These are phyloP conservation scores for Macrolepiota fuliginosa DNA, from an alignment of 768 basidiomycete species.

Conservation along the genomic window DNA sequence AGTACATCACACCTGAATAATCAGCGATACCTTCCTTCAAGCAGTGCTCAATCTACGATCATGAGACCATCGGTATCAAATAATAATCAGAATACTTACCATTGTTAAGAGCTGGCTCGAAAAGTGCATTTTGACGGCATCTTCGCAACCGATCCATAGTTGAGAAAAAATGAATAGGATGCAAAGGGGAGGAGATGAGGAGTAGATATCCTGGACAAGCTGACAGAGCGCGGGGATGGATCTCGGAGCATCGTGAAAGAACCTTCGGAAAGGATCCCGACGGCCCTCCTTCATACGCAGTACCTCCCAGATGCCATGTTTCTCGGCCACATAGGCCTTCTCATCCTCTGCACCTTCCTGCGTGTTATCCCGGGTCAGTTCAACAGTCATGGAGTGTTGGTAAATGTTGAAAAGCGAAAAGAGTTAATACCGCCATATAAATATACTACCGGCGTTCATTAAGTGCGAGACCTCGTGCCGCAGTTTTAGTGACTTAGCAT, in stretches of 20 bases:
- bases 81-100: neutral
- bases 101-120: conserved; percentile 1
- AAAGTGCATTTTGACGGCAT: conserved; percentile 3
- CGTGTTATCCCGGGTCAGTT: neutral
- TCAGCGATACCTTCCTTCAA: neutral
- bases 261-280: neutral
- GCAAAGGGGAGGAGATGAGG: conserved; percentile 16
- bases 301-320: conserved; percentile 3
- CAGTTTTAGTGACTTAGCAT: no score
- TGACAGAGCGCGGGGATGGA: conserved; percentile 14
- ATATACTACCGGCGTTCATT: neutral
- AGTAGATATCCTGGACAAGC: conserved; percentile 20
- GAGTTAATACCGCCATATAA: neutral
- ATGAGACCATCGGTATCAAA: neutral
- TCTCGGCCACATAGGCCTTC: neutral
- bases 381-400: neutral
- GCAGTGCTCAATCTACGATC: neutral
- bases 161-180: conserved; percentile 18
- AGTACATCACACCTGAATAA: neutral
- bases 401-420: neutral
- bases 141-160: neutral
- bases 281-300: neutral
- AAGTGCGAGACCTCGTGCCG: no score
- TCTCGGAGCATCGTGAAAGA: neutral
- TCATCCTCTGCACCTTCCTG: neutral